Conservation (phyloP, 805 yeast species). For the Candida chauliodis region DNA sequence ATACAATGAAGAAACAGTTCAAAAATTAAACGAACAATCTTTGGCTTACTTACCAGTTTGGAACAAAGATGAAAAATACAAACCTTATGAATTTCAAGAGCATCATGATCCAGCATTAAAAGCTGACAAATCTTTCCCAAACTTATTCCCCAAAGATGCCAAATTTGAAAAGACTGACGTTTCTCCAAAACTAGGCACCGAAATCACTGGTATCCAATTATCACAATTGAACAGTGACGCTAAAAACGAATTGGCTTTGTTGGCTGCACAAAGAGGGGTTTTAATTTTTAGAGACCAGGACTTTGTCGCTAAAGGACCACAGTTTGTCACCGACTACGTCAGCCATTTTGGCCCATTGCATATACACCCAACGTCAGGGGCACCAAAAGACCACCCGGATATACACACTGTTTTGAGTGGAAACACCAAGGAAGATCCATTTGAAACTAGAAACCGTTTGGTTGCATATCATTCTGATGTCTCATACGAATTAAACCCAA, state of each 20-base stretch:
- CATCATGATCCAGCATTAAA: conserved; percentile 55
- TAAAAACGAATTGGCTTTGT: conserved; percentile 64
- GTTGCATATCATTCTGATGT: conserved; percentile 37
- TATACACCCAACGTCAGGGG: conserved; percentile 44
- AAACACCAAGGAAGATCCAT: conserved; percentile 12
- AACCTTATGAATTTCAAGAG: conserved; percentile 50
- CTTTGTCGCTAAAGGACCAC: conserved; percentile 40
- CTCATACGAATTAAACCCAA: conserved; percentile 40
- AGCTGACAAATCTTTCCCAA: conserved; percentile 53
- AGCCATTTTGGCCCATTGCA: conserved; percentile 38
- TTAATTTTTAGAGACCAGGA: conserved; percentile 66
- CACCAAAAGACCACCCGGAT: conserved; percentile 30
- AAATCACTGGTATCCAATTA: conserved; percentile 56
- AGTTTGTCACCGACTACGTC: conserved; percentile 29
- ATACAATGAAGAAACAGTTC: conserved; percentile 8
- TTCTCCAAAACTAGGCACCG: conserved; percentile 73
- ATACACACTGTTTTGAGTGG: conserved; percentile 26
- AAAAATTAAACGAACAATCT: conserved; percentile 3
- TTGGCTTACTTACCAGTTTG: conserved; percentile 29
- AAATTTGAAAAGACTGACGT: conserved; percentile 33
- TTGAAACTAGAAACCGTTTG: conserved; percentile 21
- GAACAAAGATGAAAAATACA: conserved; percentile 39
- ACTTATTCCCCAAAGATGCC: conserved; percentile 40
- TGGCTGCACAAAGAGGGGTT: conserved; percentile 66
- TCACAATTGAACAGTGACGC: conserved; percentile 49